phyloP scores from a whole-genome alignment of 176 grass and related monocot genomes.

The Aegilops sharonensis region DNA sequence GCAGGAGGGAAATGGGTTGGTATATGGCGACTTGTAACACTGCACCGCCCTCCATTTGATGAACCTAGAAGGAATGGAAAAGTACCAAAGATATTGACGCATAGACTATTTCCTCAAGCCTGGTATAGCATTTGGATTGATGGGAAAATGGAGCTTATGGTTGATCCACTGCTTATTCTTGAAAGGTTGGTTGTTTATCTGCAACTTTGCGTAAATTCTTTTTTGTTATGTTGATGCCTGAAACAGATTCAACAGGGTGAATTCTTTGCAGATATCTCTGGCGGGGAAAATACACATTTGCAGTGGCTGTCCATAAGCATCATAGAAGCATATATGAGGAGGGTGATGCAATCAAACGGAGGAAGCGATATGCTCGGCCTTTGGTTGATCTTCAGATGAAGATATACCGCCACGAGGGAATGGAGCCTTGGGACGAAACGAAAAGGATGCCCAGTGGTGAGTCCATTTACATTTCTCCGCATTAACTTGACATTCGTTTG shows the following conservation, averaged over 20 bases:
- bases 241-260: neutral
- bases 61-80: slow-evolving; percentile 99
- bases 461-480: neutral
- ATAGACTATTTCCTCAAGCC: slow-evolving; percentile 89
- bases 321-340: slow-evolving; percentile 95
- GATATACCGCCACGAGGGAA: slow-evolving; percentile 85
- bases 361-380: slow-evolving; percentile 90
- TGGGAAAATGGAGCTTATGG: slow-evolving; percentile 99
- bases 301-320: slow-evolving; percentile 91
- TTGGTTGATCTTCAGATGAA: slow-evolving; percentile 98
- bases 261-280: slow-evolving; percentile 74
- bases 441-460: slow-evolving; percentile 76
- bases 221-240: slow-evolving; percentile 1
- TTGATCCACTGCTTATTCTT: slow-evolving; percentile 91
- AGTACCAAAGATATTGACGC: slow-evolving; percentile 94
- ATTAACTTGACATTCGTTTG: neutral
- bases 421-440: slow-evolving; percentile 70
- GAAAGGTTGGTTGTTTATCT: slow-evolving; percentile 65
- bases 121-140: slow-evolving; percentile 99
- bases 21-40: slow-evolving; percentile 77
- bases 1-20: slow-evolving; percentile 92
- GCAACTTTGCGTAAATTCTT: neutral
- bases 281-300: slow-evolving; percentile 86
- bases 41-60: slow-evolving; percentile 78
- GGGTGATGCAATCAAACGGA: slow-evolving; percentile 89